A percentile compares a stretch with the other conserved stretches of the same genome.
Conservation (phyloP, 495 filamentous ascomycete species). For the Talaromyces thailandensis region DNA sequence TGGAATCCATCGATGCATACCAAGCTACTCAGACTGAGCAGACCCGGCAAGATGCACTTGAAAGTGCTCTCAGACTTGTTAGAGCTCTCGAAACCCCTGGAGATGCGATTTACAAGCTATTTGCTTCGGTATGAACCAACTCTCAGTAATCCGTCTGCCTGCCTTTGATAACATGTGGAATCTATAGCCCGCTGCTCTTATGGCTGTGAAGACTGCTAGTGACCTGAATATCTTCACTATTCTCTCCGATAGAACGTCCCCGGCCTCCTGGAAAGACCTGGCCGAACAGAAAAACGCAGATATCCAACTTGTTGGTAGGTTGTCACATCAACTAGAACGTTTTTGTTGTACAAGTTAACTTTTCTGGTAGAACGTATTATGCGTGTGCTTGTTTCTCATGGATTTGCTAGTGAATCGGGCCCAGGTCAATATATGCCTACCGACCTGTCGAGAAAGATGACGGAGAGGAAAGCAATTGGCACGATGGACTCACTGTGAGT, state of each 20-base stretch:
- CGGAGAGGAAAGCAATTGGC: conserved; percentile 4
- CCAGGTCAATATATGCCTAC: conserved; percentile 10
- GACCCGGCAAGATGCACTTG: conserved; percentile 9
- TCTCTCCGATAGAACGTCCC: conserved; percentile 7
- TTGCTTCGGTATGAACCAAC: conserved; percentile 9
- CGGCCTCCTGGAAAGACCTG: conserved; percentile 9
- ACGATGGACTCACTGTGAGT: conserved; percentile 13
- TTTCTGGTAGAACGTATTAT: conserved; percentile 14
- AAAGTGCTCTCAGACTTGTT: conserved; percentile 7
- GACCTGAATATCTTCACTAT: conserved; percentile 15
- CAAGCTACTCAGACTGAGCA: conserved; percentile 5
- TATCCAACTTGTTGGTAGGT: conserved; percentile 14
- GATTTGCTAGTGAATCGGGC: conserved; percentile 10
- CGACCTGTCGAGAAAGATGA: conserved; percentile 11
- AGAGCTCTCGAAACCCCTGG: conserved; percentile 12
- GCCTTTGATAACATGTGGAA: not conserved
- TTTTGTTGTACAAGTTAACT: not conserved
- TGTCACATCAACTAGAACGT: not conserved
- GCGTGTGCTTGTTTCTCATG: conserved; percentile 10
- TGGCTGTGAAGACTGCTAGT: conserved; percentile 16
- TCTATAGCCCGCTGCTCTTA: conserved; percentile 13
- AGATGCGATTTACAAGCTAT: conserved; percentile 14
- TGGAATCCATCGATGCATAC: conserved; percentile 2
- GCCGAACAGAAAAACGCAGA: conserved; percentile 14
- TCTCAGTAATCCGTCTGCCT: not conserved